These are phyloP conservation scores for Moelleriella libera DNA, from an alignment of 2,329 filamentous ascomycete genomes.

Conservation along the genomic window DNA sequence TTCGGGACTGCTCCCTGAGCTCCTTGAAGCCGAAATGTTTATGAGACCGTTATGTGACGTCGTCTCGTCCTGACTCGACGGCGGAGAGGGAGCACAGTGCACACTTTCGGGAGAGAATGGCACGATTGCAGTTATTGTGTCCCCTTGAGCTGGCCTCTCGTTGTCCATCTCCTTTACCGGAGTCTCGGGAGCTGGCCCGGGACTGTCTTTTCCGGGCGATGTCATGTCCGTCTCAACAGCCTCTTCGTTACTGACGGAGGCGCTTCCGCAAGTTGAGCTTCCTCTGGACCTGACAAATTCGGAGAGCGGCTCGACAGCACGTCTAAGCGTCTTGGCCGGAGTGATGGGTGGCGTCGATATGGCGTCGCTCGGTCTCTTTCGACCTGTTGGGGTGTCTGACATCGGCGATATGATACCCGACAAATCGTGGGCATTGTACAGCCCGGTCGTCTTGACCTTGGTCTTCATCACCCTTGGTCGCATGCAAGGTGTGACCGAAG, in stretches of 20 bases:
- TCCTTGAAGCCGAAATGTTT: background rate
- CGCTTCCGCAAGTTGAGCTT: slow-evolving; percentile 20
- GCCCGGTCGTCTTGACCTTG: slow-evolving; percentile 17
- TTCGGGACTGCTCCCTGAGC: too few species aligned
- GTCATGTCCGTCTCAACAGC: slow-evolving; percentile 29
- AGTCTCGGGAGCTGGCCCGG: slow-evolving; percentile 20
- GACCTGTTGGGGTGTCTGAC: slow-evolving; percentile 12
- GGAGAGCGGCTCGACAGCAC: slow-evolving; percentile 12
- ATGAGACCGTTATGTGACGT: background rate
- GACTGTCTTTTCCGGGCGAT: slow-evolving; percentile 33
- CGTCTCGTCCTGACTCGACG: slow-evolving; percentile 4
- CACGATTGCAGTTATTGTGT: slow-evolving; percentile 4
- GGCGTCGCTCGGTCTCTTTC: slow-evolving; percentile 26
- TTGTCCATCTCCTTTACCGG: slow-evolving; percentile 9
- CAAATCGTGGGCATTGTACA: slow-evolving; percentile 17
- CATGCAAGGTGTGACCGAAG: slow-evolving; percentile 42
- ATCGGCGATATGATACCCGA: slow-evolving; percentile 15
- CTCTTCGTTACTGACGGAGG: slow-evolving; percentile 13
- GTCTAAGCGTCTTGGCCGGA: slow-evolving; percentile 35
- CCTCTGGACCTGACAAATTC: slow-evolving; percentile 17
- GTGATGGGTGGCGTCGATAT: slow-evolving; percentile 41
- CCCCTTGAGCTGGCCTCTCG: slow-evolving; percentile 3
- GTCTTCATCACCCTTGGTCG: slow-evolving; percentile 33
- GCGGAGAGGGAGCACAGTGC: slow-evolving; percentile 12
- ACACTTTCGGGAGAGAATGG: slow-evolving; percentile 19